phyloP scores from a whole-genome alignment of 306 rosid species.

The Fragaria nilgerrensis region DNA sequence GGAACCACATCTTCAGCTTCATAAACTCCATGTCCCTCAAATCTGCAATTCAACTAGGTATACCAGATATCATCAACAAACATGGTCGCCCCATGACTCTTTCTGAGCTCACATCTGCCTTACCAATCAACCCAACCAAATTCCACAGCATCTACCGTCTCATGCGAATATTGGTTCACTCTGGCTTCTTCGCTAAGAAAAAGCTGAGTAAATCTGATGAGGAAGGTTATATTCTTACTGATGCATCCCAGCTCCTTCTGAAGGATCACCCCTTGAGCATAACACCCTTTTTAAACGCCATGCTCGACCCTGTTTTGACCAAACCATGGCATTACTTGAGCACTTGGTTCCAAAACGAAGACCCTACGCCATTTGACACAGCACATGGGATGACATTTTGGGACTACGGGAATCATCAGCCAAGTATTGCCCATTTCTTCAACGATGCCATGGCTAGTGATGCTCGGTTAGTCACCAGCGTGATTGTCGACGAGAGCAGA shows the following conservation, averaged over 20 bases:
- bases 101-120: slow-evolving; percentile 30
- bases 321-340: slow-evolving; percentile 32
- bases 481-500: not conserved
- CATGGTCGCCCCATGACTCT: slow-evolving; percentile 41
- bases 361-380: slow-evolving; percentile 13
- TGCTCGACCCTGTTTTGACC: slow-evolving; percentile 23
- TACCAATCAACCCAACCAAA: slow-evolving; percentile 44
- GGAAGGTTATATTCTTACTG: slow-evolving; percentile 32
- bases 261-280: slow-evolving; percentile 19
- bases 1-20: slow-evolving; percentile 37
- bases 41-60: slow-evolving; percentile 45
- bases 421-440: slow-evolving; percentile 14
- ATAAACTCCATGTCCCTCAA: slow-evolving; percentile 46
- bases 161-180: slow-evolving; percentile 43
- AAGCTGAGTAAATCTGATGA: not conserved
- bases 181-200: slow-evolving; percentile 38
- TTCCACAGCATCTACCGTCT: slow-evolving; percentile 28
- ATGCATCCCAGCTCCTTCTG: slow-evolving; percentile 40
- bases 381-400: slow-evolving; percentile 37
- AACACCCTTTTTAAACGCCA: slow-evolving; percentile 4
- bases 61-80: slow-evolving; percentile 34
- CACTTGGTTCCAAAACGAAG: slow-evolving; percentile 40
- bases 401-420: slow-evolving; percentile 33
- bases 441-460: slow-evolving; percentile 45
- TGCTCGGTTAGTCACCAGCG: not conserved